These are phyloP conservation scores for Suillus occidentalis DNA, from an alignment of 768 basidiomycete species.

Conservation along the genomic window DNA sequence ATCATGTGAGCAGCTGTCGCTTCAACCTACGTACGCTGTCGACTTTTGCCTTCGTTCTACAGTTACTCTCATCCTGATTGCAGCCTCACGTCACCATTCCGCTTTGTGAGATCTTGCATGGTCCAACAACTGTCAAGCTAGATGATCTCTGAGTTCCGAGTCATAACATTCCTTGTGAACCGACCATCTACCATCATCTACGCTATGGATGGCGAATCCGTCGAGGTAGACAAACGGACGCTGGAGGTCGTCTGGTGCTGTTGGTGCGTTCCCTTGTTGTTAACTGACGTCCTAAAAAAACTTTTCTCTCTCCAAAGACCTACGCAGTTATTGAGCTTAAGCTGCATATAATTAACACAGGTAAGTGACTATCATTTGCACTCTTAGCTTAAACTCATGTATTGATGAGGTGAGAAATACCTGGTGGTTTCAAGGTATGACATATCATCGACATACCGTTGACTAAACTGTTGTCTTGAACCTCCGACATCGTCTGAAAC, in stretches of 20 bases:
- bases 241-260: slow-evolving; percentile 76
- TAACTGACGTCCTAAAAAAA: neutral
- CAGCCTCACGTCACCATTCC: too few species aligned
- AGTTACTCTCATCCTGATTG: too few species aligned
- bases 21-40: too few species aligned
- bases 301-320: slow-evolving; percentile 41
- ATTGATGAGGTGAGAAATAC: slow-evolving; percentile 66
- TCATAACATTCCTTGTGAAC: too few species aligned
- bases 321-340: slow-evolving; percentile 76
- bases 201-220: neutral
- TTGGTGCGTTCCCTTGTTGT: slow-evolving; percentile 42
- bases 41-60: too few species aligned
- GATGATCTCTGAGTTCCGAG: too few species aligned
- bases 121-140: too few species aligned
- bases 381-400: neutral
- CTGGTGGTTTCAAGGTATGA: slow-evolving; percentile 67
- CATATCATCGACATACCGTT: neutral
- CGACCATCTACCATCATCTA: neutral
- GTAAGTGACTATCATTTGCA: slow-evolving; percentile 10
- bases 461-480: slow-evolving; percentile 37
- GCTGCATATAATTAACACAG: slow-evolving; percentile 81
- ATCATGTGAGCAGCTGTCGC: too few species aligned
- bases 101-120: too few species aligned
- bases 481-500: slow-evolving; percentile 75
- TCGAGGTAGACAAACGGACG: slow-evolving; percentile 64